Percentiles rank a stretch among this genome's conserved stretches.
These are phyloP conservation scores for Lentinula edodes DNA, from an alignment of 768 basidiomycete species.

Conservation along the genomic window DNA sequence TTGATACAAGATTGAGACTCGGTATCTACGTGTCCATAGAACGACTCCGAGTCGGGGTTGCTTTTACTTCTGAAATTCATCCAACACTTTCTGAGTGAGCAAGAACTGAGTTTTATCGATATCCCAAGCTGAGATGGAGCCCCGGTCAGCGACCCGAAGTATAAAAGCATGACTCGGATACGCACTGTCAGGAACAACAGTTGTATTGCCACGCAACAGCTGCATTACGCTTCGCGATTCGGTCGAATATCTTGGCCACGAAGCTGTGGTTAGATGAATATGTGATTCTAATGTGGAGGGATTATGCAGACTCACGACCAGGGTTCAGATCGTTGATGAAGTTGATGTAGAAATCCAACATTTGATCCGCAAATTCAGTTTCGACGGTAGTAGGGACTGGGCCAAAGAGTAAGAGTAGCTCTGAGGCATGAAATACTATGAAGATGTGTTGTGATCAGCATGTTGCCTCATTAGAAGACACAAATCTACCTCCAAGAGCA, in stretches of 20 bases:
- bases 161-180: neutral
- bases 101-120: constrained; percentile 36
- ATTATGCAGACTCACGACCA: constrained; percentile 32
- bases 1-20: neutral
- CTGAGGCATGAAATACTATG: constrained; percentile 45
- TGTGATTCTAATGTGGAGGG: neutral
- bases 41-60: neutral
- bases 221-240: constrained; percentile 37
- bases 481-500: constrained; percentile 37
- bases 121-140: constrained; percentile 31
- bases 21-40: too few species aligned
- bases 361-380: constrained; percentile 37
- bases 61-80: constrained; percentile 40
- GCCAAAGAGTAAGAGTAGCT: constrained; percentile 44
- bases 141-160: neutral
- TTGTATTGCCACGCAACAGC: constrained; percentile 46
- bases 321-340: constrained; percentile 54
- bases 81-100: constrained; percentile 32
- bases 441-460: neutral
- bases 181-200: constrained; percentile 48
- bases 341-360: constrained; percentile 50
- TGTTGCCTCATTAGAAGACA: neutral
- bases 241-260: constrained; percentile 41
- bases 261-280: constrained; percentile 20
- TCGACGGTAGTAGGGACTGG: constrained; percentile 39